Percentiles rank a stretch among this genome's conserved stretches.
Conservation (phyloP, 2,329 filamentous ascomycete genomes). For the Curvularia sp. region DNA sequence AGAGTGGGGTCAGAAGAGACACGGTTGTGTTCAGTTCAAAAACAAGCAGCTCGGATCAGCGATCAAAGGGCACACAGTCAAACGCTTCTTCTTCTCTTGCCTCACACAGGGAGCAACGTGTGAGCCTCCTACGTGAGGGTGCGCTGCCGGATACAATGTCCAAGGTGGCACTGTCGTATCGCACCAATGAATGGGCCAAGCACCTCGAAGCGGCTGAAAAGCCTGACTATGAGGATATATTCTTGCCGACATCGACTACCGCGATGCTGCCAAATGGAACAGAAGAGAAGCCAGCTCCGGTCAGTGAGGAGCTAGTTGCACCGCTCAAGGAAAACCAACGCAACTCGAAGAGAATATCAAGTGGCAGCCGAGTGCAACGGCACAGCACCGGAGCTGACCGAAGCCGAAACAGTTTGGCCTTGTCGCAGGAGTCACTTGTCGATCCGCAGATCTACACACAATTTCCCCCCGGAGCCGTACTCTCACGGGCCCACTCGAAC, state of each 20-base stretch:
- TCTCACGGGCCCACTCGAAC: slow-evolving; percentile 35
- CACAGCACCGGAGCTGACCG: slow-evolving; percentile 27
- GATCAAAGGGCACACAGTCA: slow-evolving; percentile 54
- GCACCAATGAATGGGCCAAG: slow-evolving; percentile 97
- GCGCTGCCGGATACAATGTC: slow-evolving; percentile 75
- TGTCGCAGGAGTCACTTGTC: slow-evolving; percentile 29
- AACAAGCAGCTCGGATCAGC: slow-evolving; percentile 25
- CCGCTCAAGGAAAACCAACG: slow-evolving; percentile 28
- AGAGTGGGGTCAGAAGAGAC: slow-evolving; percentile 30
- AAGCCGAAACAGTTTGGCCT: slow-evolving; percentile 35
- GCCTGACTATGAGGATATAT: slow-evolving; percentile 69
- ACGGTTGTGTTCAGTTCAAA: slow-evolving; percentile 27
- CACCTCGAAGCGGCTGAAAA: slow-evolving; percentile 79
- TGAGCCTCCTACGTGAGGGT: slow-evolving; percentile 54
- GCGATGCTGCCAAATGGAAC: slow-evolving; percentile 47
- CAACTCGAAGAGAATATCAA: slow-evolving; percentile 36
- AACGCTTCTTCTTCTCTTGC: slow-evolving; percentile 26
- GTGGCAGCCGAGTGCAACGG: slow-evolving; percentile 27
- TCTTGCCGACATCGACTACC: slow-evolving; percentile 55
- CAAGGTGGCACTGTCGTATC: slow-evolving; percentile 78
- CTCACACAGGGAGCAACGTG: slow-evolving; percentile 44
- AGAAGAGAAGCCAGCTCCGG: slow-evolving; percentile 64
- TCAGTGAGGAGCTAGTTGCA: slow-evolving; percentile 37
- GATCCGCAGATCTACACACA: slow-evolving; percentile 26
- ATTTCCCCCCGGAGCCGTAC: slow-evolving; percentile 27